phyloP scores from a whole-genome alignment of 768 basidiomycete genomes.

The Suillus alpinus region DNA sequence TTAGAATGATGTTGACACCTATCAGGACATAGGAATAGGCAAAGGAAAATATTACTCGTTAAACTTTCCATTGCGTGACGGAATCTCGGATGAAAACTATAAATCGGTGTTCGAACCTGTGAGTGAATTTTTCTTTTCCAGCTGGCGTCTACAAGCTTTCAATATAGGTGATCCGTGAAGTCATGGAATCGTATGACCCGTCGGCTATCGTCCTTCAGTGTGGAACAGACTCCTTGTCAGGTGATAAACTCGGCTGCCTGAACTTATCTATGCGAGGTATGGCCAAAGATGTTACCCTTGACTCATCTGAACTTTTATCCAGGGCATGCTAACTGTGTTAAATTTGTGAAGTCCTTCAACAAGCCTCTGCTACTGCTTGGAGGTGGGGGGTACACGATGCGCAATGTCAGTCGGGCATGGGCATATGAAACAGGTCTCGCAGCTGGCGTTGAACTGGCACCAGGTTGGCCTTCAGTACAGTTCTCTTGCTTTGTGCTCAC shows the following conservation, averaged over 20 bases:
- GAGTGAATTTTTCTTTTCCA: slow-evolving; percentile 24
- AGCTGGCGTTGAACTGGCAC: slow-evolving; percentile 91
- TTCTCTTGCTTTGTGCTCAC: slow-evolving; percentile 9
- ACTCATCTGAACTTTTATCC: slow-evolving; percentile 5
- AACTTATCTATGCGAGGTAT: slow-evolving; percentile 94
- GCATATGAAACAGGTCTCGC: slow-evolving; percentile 97
- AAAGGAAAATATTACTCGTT: slow-evolving; percentile 94
- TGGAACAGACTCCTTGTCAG: slow-evolving; percentile 94
- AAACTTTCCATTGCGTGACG: slow-evolving; percentile 94
- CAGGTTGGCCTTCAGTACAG: slow-evolving; percentile 45
- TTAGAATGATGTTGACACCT: slow-evolving; percentile 11
- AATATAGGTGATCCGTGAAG: slow-evolving; percentile 82
- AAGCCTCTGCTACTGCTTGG: slow-evolving; percentile 92
- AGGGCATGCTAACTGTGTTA: slow-evolving; percentile 97
- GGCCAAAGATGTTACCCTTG: background rate
- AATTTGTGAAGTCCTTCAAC: slow-evolving; percentile 95
- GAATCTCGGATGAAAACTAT: slow-evolving; percentile 93
- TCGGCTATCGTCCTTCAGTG: slow-evolving; percentile 96
- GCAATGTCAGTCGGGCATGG: slow-evolving; percentile 96
- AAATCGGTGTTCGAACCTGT: slow-evolving; percentile 95
- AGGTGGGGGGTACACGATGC: slow-evolving; percentile 98
- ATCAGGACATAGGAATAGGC: slow-evolving; percentile 85
- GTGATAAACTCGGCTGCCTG: slow-evolving; percentile 93
- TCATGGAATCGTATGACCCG: slow-evolving; percentile 93
- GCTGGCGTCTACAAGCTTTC: background rate